These are phyloP conservation scores for Prunus persica DNA, from an alignment of 306 rosid species.

Conservation along the genomic window DNA sequence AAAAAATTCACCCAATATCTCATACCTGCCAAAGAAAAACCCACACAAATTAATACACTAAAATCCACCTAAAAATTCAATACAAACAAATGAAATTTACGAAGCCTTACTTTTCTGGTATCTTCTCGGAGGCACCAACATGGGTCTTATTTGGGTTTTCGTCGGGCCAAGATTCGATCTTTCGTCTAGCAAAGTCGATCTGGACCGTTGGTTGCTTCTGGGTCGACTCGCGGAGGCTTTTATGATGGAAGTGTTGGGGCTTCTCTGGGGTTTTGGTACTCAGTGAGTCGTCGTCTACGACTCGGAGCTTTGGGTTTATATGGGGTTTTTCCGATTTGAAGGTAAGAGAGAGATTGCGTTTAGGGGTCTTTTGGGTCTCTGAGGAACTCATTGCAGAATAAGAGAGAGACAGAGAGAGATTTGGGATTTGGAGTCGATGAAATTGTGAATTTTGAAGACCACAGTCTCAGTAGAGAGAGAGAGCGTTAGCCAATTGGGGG, in stretches of 20 bases:
- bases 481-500: not conserved
- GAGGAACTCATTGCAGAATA: constrained; percentile 41
- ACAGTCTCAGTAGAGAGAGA: not conserved
- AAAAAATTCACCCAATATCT: constrained; percentile 46
- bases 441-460: not conserved
- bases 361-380: not conserved
- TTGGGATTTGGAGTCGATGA: not conserved
- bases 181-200: constrained; percentile 13
- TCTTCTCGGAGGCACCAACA: constrained; percentile 4
- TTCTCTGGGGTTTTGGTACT: constrained; percentile 64
- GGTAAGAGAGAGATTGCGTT: not conserved
- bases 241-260: constrained; percentile 11
- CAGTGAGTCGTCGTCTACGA: constrained; percentile 15
- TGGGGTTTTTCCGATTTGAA: constrained; percentile 46
- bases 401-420: not conserved
- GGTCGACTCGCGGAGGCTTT: constrained; percentile 27
- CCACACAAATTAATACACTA: not conserved
- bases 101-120: constrained; percentile 52
- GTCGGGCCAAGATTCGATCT: not conserved
- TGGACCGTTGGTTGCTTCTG: not conserved
- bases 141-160: constrained; percentile 10
- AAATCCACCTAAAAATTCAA: not conserved
- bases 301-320: constrained; percentile 12
- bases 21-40: constrained; percentile 40
- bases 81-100: not conserved